Conservation (phyloP, 2,329 filamentous ascomycete genomes). For the Ceratocystis cubensis region DNA sequence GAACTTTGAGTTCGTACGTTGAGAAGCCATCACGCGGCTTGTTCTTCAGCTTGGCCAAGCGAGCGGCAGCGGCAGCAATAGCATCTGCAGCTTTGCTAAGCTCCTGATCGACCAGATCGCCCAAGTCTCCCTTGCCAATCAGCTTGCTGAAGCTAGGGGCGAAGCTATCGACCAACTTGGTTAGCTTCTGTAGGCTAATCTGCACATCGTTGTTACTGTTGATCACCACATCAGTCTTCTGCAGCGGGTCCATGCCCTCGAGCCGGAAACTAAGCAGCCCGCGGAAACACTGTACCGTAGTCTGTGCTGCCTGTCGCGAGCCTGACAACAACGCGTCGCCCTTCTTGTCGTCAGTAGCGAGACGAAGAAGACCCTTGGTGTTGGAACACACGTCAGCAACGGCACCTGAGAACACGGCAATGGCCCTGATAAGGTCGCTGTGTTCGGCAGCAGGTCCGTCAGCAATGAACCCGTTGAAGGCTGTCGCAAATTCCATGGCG, state of each 20-base stretch:
- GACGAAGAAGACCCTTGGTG: slow-evolving; percentile 84
- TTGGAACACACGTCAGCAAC: slow-evolving; percentile 91
- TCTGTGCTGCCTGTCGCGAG: slow-evolving; percentile 70
- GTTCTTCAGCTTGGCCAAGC: slow-evolving; percentile 82
- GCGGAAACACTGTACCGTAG: slow-evolving; percentile 90
- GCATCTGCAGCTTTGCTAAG: slow-evolving; percentile 88
- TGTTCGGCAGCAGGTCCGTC: slow-evolving; percentile 87
- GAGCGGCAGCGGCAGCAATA: slow-evolving; percentile 81
- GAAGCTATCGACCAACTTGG: slow-evolving; percentile 84
- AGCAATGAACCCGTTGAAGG: slow-evolving; percentile 97
- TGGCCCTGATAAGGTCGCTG: slow-evolving; percentile 81
- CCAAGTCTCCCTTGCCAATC: slow-evolving; percentile 69
- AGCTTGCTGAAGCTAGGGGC: slow-evolving; percentile 79
- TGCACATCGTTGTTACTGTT: slow-evolving; percentile 95
- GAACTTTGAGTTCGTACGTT: slow-evolving; percentile 90
- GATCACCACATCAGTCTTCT: slow-evolving; percentile 95
- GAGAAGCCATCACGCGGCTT: slow-evolving; percentile 94
- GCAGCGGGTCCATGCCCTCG: slow-evolving; percentile 75
- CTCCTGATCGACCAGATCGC: slow-evolving; percentile 84
- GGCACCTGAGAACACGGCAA: slow-evolving; percentile 79
- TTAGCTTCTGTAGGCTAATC: slow-evolving; percentile 82
- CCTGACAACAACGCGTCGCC: slow-evolving; percentile 71
- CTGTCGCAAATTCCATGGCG: slow-evolving; percentile 92
- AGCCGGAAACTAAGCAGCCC: slow-evolving; percentile 86
- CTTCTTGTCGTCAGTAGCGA: slow-evolving; percentile 93